Conservation (phyloP, 2,329 filamentous ascomycete species). For the Monilinia aucupariae region DNA sequence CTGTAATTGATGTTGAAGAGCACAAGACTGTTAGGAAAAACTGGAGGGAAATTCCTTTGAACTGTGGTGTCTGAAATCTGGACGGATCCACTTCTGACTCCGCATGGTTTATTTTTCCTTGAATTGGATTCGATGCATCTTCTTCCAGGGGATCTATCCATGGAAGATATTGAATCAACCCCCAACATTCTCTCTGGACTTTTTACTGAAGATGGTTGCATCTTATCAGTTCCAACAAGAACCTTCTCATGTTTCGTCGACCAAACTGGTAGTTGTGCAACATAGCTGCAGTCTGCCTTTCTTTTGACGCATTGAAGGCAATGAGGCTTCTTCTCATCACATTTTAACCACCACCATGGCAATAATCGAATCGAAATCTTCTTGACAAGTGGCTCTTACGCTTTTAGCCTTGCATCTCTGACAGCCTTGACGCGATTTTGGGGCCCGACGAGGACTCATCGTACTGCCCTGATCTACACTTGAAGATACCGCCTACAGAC, state of each 20-base stretch:
- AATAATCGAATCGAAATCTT: constrained; percentile 1
- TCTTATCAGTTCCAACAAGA: constrained; percentile 9
- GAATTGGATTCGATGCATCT: not conserved
- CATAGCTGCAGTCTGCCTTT: constrained; percentile 29
- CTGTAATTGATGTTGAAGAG: constrained; percentile 30
- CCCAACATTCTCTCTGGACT: not conserved
- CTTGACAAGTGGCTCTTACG: constrained; percentile 19
- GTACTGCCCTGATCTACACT: not conserved
- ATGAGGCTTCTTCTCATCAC: constrained; percentile 32
- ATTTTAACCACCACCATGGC: constrained; percentile 28
- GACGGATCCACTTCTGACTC: not conserved
- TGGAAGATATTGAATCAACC: not conserved
- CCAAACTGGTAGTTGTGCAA: constrained; percentile 29
- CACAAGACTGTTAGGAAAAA: constrained; percentile 27
- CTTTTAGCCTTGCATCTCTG: constrained; percentile 31
- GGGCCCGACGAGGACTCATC: constrained; percentile 28
- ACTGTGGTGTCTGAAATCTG: not conserved
- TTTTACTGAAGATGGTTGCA: not conserved
- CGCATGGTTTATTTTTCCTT: not conserved
- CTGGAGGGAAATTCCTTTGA: not conserved
- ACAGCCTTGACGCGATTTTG: constrained; percentile 31
- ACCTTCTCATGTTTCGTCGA: constrained; percentile 34
- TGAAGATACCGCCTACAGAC: not conserved
- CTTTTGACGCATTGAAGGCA: constrained; percentile 30
- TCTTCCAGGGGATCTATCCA: no score